Base-by-base conservation (phyloP, 768 basidiomycete genomes). In the Russula abietina region DNA sequence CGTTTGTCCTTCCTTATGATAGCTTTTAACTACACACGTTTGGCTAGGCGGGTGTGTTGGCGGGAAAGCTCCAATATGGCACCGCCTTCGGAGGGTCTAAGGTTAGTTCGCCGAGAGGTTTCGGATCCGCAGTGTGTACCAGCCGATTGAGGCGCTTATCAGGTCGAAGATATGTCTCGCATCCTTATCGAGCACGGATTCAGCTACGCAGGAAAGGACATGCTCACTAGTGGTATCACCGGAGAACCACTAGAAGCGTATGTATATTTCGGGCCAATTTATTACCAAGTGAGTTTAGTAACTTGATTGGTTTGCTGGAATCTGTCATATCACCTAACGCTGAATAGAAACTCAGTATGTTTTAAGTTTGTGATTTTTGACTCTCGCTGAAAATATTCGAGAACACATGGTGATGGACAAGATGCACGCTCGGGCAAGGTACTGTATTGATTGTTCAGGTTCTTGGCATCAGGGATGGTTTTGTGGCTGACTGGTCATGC, bases 371-470 rank as follows among this genome's bases (percentile, higher is more conserved):
- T 22, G 33, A 36, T 26, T 9, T 41, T 52, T 39, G 32, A 51
- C 19, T 48, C 50, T 55, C 33, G 43, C 61, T 70, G 49, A 69
- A 14, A 41, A 41, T 43, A 55, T 19, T 56, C 45, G 68, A 90
- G 87, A 95, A 79, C 95, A 96, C 77, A 98, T 98, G 96, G 96
- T 98, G 55, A 90, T 98, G 88, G 97, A 99, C 81, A 99, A 99
- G 80, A 99, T 99, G 97, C 97, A 99, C 70, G 97, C 97, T 67
- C 88, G 97, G 61, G 94, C 97, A 55, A 88, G 93, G 92, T 88
- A 80, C 10, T 22, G 54, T 36, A 24, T 55, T 59, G 56, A 41
- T 30, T 28, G 45, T 17, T 28, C 22, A 6, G 28, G 30, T 32
- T 28, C 43, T 17, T 41, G 36, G 56, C 6, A 48, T 53, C 43